Conservation (phyloP, 164 flowering plant genomes). For the Akebia trifoliata region DNA sequence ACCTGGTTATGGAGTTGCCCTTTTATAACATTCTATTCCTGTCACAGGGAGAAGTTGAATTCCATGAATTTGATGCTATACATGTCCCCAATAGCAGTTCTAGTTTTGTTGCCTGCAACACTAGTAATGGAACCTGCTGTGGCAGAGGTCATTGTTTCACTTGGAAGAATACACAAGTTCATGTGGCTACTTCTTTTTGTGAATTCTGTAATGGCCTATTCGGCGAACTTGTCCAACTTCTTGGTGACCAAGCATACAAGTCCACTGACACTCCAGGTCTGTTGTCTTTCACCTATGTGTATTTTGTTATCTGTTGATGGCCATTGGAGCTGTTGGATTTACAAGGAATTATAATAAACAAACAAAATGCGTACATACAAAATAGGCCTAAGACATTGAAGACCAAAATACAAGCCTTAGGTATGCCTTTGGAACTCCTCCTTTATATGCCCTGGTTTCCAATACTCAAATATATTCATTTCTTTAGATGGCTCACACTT, state of each 20-base stretch:
- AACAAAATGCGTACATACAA: too few species aligned
- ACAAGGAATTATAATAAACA: neutral
- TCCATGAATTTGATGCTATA: conserved; percentile 94
- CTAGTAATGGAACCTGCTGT: conserved; percentile 77
- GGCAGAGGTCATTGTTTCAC: conserved; percentile 33
- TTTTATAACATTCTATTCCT: neutral
- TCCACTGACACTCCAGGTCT: conserved; percentile 94
- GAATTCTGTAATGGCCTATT: conserved; percentile 81
- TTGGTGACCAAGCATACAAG: conserved; percentile 98
- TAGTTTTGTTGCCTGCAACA: conserved; percentile 65
- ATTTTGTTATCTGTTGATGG: neutral
- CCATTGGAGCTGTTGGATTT: neutral
- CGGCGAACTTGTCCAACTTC: conserved; percentile 81
- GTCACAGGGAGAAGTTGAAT: conserved; percentile 87
- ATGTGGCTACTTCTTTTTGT: conserved; percentile 75
- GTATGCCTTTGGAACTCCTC: too few species aligned
- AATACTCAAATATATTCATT: too few species aligned
- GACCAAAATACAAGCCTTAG: too few species aligned
- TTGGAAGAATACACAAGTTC: conserved; percentile 45
- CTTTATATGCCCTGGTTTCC: too few species aligned
- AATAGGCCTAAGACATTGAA: too few species aligned
- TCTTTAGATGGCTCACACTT: too few species aligned
- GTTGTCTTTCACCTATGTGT: conserved; percentile 1
- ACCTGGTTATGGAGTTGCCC: neutral
- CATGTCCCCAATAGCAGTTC: conserved; percentile 89